phyloP scores from a whole-genome alignment of 768 basidiomycete species.

The Suillus hirtellus region DNA sequence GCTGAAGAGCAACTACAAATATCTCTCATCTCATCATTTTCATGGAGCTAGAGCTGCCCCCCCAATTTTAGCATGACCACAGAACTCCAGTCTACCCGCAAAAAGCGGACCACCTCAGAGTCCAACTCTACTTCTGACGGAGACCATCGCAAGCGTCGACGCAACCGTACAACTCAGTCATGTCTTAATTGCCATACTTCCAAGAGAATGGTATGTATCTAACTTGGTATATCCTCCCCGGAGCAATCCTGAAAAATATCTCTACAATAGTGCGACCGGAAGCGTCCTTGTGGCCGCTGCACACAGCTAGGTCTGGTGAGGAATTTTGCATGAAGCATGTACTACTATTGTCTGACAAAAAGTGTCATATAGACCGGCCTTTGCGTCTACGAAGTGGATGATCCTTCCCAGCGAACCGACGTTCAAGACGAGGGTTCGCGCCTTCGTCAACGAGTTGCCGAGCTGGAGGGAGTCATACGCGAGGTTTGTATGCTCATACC shows the following conservation, averaged over 20 bases:
- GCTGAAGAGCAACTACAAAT: conserved; percentile 28
- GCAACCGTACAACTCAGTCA: conserved; percentile 73
- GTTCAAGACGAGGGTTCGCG: conserved; percentile 63
- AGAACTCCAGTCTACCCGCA: conserved; percentile 27
- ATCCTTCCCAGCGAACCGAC: conserved; percentile 56
- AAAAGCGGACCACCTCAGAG: conserved; percentile 30
- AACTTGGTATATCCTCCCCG: no score
- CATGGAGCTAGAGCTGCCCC: conserved; percentile 3
- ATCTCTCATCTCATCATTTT: conserved; percentile 17
- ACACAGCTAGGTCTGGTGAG: conserved; percentile 41
- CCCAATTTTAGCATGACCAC: conserved; percentile 26
- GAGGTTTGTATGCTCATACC: conserved; percentile 45
- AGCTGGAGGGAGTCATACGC: conserved; percentile 83
- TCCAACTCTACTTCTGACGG: conserved; percentile 40
- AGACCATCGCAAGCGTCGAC: conserved; percentile 61
- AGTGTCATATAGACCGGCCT: conserved; percentile 60
- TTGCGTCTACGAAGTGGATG: conserved; percentile 84
- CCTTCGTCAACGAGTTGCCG: conserved; percentile 73
- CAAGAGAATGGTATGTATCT: conserved; percentile 61
- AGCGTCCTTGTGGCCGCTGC: conserved; percentile 49
- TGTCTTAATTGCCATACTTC: conserved; percentile 75
- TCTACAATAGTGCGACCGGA: conserved; percentile 43
- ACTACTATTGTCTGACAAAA: conserved; percentile 19
- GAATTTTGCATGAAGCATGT: conserved; percentile 29
- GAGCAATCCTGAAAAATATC: neutral